phyloP scores from a whole-genome alignment of 2,329 filamentous ascomycete genomes.

The Aureobasidium subglaciale region DNA sequence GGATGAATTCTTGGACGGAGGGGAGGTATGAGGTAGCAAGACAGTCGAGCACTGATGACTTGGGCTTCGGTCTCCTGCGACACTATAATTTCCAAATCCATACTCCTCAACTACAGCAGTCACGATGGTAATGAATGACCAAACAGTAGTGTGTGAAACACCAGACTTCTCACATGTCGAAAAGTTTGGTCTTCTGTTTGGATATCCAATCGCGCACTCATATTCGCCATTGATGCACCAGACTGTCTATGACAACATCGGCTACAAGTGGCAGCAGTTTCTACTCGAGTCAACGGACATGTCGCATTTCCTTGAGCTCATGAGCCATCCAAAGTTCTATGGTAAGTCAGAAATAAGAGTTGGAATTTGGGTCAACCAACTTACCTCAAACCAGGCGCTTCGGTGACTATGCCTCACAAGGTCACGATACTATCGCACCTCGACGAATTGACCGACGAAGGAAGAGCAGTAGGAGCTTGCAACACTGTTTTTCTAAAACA shows the following conservation, averaged over 20 bases:
- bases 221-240: conserved; percentile 49
- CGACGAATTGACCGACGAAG: conserved; percentile 66
- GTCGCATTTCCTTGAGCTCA: conserved; percentile 39
- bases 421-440: conserved; percentile 66
- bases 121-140: no score
- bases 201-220: conserved; percentile 51
- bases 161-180: conserved; percentile 30
- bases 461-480: conserved; percentile 65
- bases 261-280: conserved; percentile 46
- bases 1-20: no score
- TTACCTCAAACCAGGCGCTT: no score
- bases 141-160: no score
- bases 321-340: conserved; percentile 53
- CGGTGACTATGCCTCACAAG: conserved; percentile 78
- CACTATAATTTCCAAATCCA: no score
- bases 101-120: no score
- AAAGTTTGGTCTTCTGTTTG: conserved; percentile 49
- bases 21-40: no score
- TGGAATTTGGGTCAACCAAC: no score
- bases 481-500: conserved; percentile 67
- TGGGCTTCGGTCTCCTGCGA: no score
- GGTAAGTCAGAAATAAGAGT: no score
- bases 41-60: no score
- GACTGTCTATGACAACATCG: conserved; percentile 45
- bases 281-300: conserved; percentile 42